A percentile compares a stretch with the other conserved stretches of the same genome.
These are phyloP conservation scores for Tuber indicum DNA, from an alignment of 495 filamentous ascomycete genomes.

Conservation along the genomic window DNA sequence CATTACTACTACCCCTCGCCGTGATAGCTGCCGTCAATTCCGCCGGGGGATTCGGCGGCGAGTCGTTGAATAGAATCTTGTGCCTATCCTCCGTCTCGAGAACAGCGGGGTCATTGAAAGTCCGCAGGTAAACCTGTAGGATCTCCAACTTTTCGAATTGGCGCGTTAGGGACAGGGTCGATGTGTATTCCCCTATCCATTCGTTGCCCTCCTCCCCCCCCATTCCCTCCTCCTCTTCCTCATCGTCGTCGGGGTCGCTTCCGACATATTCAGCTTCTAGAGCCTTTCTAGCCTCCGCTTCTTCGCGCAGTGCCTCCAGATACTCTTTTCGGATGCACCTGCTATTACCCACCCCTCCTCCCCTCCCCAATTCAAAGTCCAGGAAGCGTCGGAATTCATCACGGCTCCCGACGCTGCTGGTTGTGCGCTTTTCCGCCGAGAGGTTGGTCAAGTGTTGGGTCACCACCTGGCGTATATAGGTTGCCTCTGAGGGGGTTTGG, in stretches of 20 bases:
- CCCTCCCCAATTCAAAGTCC: constrained; percentile 35
- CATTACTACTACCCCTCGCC: constrained; percentile 15
- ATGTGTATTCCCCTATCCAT: constrained; percentile 35
- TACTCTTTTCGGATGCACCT: constrained; percentile 29
- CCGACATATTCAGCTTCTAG: constrained; percentile 21
- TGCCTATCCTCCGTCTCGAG: constrained; percentile 15
- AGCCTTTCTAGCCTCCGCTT: constrained; percentile 29
- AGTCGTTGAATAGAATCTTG: constrained; percentile 17
- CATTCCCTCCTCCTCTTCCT: constrained; percentile 15
- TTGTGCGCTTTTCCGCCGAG: constrained; percentile 35
- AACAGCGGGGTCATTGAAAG: constrained; percentile 21
- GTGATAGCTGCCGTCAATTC: constrained; percentile 19
- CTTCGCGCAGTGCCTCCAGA: constrained; percentile 28
- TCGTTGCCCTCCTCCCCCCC: constrained; percentile 8
- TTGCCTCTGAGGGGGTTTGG: constrained; percentile 22
- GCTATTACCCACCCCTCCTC: not conserved
- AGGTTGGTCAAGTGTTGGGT: constrained; percentile 34
- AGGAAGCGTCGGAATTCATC: constrained; percentile 39
- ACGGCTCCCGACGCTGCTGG: constrained; percentile 26
- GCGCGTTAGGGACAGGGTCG: constrained; percentile 24
- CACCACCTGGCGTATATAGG: constrained; percentile 32
- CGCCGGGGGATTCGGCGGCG: constrained; percentile 24
- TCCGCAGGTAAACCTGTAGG: constrained; percentile 34
- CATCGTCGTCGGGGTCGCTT: constrained; percentile 15
- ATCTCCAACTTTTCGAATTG: constrained; percentile 30